Base-by-base conservation (phyloP, 352 stramenopile species). In the Pythium sukuiense region DNA sequence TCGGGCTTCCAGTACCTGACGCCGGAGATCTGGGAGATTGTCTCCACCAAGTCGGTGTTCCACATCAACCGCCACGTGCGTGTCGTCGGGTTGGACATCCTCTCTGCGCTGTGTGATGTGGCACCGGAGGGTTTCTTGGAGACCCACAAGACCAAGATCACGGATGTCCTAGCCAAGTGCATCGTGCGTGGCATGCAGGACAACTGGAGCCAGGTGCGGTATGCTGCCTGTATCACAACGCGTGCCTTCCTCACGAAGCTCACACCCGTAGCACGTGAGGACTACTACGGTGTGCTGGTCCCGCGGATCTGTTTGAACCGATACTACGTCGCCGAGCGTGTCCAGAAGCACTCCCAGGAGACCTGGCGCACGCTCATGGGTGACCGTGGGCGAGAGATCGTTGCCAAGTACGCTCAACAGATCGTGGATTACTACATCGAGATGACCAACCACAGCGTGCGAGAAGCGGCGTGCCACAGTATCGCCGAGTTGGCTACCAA, bases 181-280 rank as follows among this genome's bases (percentile, higher is more conserved):
- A 82, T 92, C 45, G 71, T 88, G 43, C 81, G 84, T 24, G 88
- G 86, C 27, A 80, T 99, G 72, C 86, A 96, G 30, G 96, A 99
- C 76, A 99, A 99, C 76, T 99, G 97, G 97, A 98, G 89, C 65
- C 96, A 99, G 71, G 97, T 99, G 41, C 88, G 97, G 5, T 98
- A 98, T 74, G 95, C 94, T 3, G 96, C 93, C 0, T 98, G 82
- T 43, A 97, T 98, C 39, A 79, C 97, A 8, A 91, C 87, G 52
- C 87, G 96, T 8, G 81, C 83, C 6, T 97, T 98, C 69, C 71
- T 98, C 27, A 24, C 79, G 32, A 92, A 91, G 62, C 85, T 98
- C 13, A 72, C 82, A 48, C 48, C 71, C 5, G 61, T 88, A 6
- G 64, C 74, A 2, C 83, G 82, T 24, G 67, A 73, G 1, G 55